Percentiles rank a stretch among this genome's conserved stretches.
Conservation (phyloP, 192 early-diverging fungal genomes). For the Backusella morwellensis region DNA sequence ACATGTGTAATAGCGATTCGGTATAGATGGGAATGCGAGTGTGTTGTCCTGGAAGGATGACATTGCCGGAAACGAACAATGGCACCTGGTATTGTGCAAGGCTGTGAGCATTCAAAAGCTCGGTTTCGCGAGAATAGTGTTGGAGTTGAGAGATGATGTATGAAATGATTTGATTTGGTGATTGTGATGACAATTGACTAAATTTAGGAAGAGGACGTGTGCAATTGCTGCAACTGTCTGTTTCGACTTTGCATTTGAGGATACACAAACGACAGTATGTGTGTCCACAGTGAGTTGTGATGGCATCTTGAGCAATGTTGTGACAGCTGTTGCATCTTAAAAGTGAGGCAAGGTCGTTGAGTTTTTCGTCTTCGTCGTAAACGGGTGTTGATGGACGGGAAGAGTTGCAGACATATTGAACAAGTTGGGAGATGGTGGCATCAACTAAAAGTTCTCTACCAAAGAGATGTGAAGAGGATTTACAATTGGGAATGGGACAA, state of each 20-base stretch:
- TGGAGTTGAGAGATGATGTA: not conserved
- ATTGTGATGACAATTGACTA: not conserved
- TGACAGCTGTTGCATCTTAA: conserved; percentile 1
- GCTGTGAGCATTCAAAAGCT: not conserved
- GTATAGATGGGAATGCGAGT: not conserved
- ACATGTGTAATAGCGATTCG: not conserved
- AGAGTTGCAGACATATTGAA: not conserved
- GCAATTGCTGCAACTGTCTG: not conserved
- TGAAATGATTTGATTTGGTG: not conserved
- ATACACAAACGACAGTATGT: conserved; percentile 10
- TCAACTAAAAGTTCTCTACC: not conserved
- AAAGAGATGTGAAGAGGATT: conserved; percentile 7
- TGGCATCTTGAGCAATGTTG: not conserved
- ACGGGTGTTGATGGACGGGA: conserved; percentile 1
- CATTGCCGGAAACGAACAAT: not conserved
- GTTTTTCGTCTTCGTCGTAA: not conserved
- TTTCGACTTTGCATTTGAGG: not conserved
- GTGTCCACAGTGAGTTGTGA: conserved; percentile 13
- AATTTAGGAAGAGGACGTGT: conserved; percentile 11
- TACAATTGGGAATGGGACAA: not conserved
- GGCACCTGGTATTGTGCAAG: not conserved
- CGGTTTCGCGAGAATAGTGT: not conserved
- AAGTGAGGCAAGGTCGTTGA: not conserved
- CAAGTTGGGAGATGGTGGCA: not conserved
- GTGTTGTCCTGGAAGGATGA: conserved; percentile 5